Evolutionary conservation across 768 basidiomycete species (phyloP).

Genomic region (Arthromyces matolae): DNA sequence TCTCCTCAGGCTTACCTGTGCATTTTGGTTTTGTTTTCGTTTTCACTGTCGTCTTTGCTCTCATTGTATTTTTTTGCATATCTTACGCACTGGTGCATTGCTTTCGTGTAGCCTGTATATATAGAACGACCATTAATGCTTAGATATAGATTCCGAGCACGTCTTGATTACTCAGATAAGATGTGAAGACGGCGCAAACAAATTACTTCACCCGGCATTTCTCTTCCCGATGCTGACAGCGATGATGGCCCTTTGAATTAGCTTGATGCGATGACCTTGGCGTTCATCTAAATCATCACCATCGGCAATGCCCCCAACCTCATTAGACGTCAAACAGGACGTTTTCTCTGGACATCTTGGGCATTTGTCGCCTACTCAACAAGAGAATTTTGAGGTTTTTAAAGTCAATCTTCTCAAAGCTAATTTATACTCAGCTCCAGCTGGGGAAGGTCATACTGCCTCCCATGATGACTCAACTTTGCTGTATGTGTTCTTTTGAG

Average conservation of each 20-base stretch:
- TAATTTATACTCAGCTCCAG: constrained; percentile 46
- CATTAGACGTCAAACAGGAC: neutral
- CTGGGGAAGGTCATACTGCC: constrained; percentile 29
- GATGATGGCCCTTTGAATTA: no score
- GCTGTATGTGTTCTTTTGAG: constrained; percentile 40
- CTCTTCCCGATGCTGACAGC: no score
- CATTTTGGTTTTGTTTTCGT: no score
- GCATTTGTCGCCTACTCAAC: constrained; percentile 48
- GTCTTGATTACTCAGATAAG: no score
- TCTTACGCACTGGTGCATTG: no score
- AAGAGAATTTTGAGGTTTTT: constrained; percentile 48
- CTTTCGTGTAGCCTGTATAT: no score
- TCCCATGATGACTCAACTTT: constrained; percentile 67
- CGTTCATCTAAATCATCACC: neutral
- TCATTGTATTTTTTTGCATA: no score
- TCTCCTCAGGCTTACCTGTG: neutral
- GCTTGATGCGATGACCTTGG: no score
- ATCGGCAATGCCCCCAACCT: constrained; percentile 3
- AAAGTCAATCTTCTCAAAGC: constrained; percentile 46
- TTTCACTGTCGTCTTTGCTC: neutral
- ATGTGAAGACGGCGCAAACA: no score
- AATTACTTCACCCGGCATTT: no score
- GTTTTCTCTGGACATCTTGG: constrained; percentile 48
- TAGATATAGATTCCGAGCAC: no score
- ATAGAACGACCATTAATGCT: no score